These are phyloP conservation scores for Mycena vitilis DNA, from an alignment of 768 basidiomycete genomes.

Conservation along the genomic window DNA sequence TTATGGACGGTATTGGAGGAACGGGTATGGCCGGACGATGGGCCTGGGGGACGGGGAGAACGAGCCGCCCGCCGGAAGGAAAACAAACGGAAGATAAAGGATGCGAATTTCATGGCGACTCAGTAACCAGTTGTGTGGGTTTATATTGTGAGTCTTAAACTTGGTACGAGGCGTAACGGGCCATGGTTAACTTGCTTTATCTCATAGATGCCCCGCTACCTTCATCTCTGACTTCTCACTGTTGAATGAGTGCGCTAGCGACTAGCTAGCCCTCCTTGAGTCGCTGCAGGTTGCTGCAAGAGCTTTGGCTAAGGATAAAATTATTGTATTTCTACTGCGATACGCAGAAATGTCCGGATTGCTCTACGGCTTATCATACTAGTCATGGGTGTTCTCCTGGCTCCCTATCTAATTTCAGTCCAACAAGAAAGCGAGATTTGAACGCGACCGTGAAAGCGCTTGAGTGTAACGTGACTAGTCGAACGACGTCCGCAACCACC, in stretches of 20 bases:
- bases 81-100: conserved; percentile 79
- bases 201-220: not conserved
- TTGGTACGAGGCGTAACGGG: no score
- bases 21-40: conserved; percentile 72
- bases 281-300: not conserved
- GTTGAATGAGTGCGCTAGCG: no score
- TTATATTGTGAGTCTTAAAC: conserved; percentile 5
- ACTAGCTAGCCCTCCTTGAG: no score
- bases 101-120: conserved; percentile 87
- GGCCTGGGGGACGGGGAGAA: conserved; percentile 78
- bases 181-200: not conserved
- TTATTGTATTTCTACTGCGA: conserved; percentile 24
- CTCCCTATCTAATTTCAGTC: not conserved
- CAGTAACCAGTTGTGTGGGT: conserved; percentile 56
- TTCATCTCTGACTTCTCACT: no score
- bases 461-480: not conserved
- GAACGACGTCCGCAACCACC: not conserved
- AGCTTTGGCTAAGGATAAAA: conserved; percentile 1
- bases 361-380: not conserved
- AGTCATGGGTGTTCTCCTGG: not conserved
- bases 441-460: no score
- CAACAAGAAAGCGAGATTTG: no score
- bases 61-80: conserved; percentile 66
- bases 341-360: not conserved
- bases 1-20: conserved; percentile 82